Percentiles rank a stretch among this genome's conserved stretches.
Evolutionary conservation across 2,329 filamentous ascomycete species (phyloP).

Genomic region (Dichotomopilus funicola): DNA sequence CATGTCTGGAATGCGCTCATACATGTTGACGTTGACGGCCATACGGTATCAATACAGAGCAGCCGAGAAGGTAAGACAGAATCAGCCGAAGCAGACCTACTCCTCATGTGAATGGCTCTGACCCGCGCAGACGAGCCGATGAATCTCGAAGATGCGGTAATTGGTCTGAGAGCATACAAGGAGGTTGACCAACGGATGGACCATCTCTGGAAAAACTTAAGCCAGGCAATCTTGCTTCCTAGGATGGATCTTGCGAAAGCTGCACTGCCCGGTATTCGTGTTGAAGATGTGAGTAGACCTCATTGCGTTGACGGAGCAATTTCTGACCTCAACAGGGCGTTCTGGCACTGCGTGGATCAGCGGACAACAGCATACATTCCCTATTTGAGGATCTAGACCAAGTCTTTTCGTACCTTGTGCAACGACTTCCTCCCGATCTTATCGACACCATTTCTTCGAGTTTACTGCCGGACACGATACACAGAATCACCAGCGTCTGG

Average conservation of each 20-base stretch:
- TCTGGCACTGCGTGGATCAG: conserved; percentile 37
- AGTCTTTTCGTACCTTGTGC: conserved; percentile 46
- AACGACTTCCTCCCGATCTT: conserved; percentile 48
- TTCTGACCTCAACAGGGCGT: conserved; percentile 31
- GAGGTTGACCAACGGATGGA: conserved; percentile 55
- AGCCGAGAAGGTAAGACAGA: conserved; percentile 41
- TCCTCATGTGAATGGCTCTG: background rate
- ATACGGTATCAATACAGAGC: conserved; percentile 50
- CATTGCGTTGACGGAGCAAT: background rate
- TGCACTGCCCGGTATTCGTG: conserved; percentile 35
- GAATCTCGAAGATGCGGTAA: conserved; percentile 47
- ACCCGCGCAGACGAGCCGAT: conserved; percentile 41
- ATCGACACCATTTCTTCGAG: conserved; percentile 56
- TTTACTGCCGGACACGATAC: conserved; percentile 63
- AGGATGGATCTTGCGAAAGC: conserved; percentile 43
- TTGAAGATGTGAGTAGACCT: conserved; percentile 33
- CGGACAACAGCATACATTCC: conserved; percentile 41
- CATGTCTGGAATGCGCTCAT: conserved; percentile 67
- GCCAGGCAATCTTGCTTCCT: conserved; percentile 53
- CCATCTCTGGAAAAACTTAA: conserved; percentile 56
- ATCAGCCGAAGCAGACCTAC: conserved; percentile 5
- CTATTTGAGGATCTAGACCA: conserved; percentile 49
- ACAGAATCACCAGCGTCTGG: conserved; percentile 65
- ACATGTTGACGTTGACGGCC: conserved; percentile 49
- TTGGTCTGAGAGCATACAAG: conserved; percentile 53